Evolutionary conservation across 768 basidiomycete genomes (phyloP).

Genomic region (Exidia glandulosa): DNA sequence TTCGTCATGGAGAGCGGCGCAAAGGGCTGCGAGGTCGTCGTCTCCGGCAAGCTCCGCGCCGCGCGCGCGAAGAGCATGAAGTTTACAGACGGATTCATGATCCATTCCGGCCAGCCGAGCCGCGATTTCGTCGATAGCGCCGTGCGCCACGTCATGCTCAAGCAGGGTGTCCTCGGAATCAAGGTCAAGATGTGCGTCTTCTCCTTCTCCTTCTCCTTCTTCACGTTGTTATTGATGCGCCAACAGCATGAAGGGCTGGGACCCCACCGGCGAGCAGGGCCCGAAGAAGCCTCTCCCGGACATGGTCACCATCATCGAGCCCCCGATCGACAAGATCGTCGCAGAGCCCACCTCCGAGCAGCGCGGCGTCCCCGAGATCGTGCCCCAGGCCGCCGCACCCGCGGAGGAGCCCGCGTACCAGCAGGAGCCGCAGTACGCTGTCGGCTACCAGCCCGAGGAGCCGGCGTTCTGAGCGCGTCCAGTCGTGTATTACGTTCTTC

Average conservation of each 20-base stretch:
- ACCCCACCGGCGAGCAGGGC: conserved; percentile 82
- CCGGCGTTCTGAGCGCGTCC: conserved; percentile 56
- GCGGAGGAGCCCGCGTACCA: conserved; percentile 35
- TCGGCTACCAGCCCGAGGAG: conserved; percentile 33
- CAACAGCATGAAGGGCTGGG: conserved; percentile 88
- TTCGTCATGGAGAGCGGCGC: conserved; percentile 99
- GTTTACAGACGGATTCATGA: conserved; percentile 99
- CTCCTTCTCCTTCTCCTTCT: too few relatives aligned
- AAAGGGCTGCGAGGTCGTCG: conserved; percentile 99
- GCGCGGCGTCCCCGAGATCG: conserved; percentile 40
- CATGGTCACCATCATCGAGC: conserved; percentile 81
- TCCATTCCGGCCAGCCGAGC: conserved; percentile 96
- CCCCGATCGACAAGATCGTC: conserved; percentile 82
- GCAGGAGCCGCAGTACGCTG: conserved; percentile 25
- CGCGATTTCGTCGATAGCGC: conserved; percentile 96
- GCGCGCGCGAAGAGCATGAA: conserved; percentile 99
- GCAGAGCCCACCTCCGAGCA: conserved; percentile 86
- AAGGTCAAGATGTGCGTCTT: conserved; percentile 94
- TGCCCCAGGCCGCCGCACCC: conserved; percentile 33
- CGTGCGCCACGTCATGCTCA: conserved; percentile 93
- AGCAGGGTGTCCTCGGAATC: conserved; percentile 98
- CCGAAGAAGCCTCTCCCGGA: conserved; percentile 93
- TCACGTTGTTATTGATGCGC: neutral
- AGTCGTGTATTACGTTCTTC: too few relatives aligned
- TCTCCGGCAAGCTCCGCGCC: conserved; percentile 98